A percentile compares a stretch with the other conserved stretches of the same genome.
These are phyloP conservation scores for Elaeis guineensis DNA, from an alignment of 176 grass and related monocot species.

Conservation along the genomic window DNA sequence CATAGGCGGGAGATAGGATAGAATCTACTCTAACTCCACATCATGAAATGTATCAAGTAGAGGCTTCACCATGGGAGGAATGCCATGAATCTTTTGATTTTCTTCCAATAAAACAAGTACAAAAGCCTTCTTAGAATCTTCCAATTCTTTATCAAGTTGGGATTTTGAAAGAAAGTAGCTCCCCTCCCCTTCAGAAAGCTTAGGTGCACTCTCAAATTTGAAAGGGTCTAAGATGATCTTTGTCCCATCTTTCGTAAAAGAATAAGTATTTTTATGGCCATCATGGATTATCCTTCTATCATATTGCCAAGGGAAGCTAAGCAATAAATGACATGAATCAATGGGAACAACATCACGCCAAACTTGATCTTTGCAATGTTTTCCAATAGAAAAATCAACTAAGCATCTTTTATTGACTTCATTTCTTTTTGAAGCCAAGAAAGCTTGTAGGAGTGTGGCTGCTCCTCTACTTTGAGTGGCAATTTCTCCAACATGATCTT, in stretches of 20 bases:
- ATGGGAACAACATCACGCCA: neutral
- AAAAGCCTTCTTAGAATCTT: neutral
- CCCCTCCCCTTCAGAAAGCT: neutral
- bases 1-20: conserved; percentile 6
- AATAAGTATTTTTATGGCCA: conserved; percentile 6
- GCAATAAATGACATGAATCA: neutral
- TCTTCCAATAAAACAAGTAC: neutral
- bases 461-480: rapidly evolving
- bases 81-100: too few relatives aligned
- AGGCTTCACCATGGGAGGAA: neutral
- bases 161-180: neutral
- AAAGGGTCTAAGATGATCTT: conserved; percentile 1
- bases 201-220: neutral
- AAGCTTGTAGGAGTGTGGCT: neutral
- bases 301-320: neutral
- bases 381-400: neutral
- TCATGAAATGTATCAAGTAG: neutral
- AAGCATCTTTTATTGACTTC: neutral
- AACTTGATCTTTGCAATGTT: neutral
- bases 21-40: conserved; percentile 1
- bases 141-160: neutral
- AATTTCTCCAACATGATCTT: neutral
- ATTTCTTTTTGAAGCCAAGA: neutral
- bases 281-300: conserved; percentile 6
- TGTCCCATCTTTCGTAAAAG: neutral